Conservation (phyloP, 78 protist genomes). For the Dictyostelium firmibasis region DNA sequence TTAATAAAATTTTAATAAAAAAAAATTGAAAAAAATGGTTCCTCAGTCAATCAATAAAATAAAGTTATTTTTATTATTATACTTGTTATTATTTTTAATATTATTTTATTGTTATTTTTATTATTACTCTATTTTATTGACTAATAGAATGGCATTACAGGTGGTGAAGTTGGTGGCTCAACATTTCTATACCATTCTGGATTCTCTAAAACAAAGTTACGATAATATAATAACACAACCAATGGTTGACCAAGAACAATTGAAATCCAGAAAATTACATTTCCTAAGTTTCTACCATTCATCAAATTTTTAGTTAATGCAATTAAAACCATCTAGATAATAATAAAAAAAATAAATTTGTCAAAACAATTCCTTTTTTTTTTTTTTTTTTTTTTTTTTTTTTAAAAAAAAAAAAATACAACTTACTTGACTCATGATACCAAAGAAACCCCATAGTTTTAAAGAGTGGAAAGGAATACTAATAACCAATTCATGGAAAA, state of each 20-base stretch:
- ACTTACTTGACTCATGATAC: slow-evolving; percentile 77
- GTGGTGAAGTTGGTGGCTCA: background rate
- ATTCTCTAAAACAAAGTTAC: slow-evolving; percentile 62
- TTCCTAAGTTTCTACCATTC: slow-evolving; percentile 67
- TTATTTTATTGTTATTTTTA: background rate
- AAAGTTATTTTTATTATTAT: background rate
- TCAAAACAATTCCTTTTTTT: background rate
- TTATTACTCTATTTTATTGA: background rate
- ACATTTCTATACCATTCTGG: slow-evolving; percentile 32
- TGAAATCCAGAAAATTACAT: slow-evolving; percentile 75
- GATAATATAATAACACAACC: slow-evolving; percentile 69
- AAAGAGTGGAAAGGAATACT: slow-evolving; percentile 71
- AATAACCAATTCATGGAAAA: slow-evolving; percentile 85
- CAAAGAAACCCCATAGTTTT: slow-evolving; percentile 81
- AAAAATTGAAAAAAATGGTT: too few species aligned
- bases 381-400: background rate
- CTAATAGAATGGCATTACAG: slow-evolving; percentile 9
- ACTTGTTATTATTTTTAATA: background rate
- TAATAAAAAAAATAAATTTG: background rate
- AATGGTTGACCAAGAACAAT: slow-evolving; percentile 81
- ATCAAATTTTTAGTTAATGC: slow-evolving; percentile 43
- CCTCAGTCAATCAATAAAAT: too few species aligned
- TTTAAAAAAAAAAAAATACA: too few species aligned
- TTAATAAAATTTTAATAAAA: too few species aligned
- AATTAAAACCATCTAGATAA: slow-evolving; percentile 40